phyloP scores from a whole-genome alignment of 352 stramenopile genomes.

The Phytophthora lateralis region DNA sequence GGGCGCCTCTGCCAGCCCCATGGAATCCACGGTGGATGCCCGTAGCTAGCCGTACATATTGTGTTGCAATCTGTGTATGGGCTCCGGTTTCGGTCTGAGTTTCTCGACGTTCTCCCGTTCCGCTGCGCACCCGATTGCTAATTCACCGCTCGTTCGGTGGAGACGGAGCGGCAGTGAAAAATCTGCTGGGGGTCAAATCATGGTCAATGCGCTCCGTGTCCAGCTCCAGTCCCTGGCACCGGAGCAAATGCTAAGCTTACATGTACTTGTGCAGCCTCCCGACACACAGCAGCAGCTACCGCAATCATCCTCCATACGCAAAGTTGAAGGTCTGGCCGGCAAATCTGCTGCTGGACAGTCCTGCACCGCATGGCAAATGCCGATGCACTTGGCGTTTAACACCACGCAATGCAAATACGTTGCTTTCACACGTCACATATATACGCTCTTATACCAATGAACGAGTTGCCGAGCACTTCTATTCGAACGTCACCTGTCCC shows the following conservation, averaged over 20 bases:
- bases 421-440: conserved; percentile 1
- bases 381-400: not conserved
- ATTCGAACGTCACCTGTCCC: not conserved
- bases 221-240: not conserved
- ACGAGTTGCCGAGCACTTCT: conserved; percentile 5
- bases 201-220: too few relatives aligned
- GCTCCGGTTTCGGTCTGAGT: conserved; percentile 11
- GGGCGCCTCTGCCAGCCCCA: too few relatives aligned
- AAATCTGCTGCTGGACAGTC: conserved; percentile 20
- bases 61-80: too few relatives aligned
- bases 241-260: conserved; percentile 1
- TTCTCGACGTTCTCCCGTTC: conserved; percentile 8
- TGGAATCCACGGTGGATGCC: too few relatives aligned
- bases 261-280: not conserved
- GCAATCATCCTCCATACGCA: not conserved
- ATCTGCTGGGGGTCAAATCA: not conserved
- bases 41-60: too few relatives aligned
- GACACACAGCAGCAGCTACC: not conserved
- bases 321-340: not conserved
- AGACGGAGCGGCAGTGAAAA: conserved; percentile 21
- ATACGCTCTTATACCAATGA: not conserved
- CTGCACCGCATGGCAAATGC: conserved; percentile 12
- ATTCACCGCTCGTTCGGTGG: conserved; percentile 26
- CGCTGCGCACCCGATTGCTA: conserved; percentile 16
- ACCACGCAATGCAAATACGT: too few relatives aligned